Evolutionary conservation across 202 grass and related monocot genomes (phyloP).

Genomic region (Dendrocalamus latiflorus): DNA sequence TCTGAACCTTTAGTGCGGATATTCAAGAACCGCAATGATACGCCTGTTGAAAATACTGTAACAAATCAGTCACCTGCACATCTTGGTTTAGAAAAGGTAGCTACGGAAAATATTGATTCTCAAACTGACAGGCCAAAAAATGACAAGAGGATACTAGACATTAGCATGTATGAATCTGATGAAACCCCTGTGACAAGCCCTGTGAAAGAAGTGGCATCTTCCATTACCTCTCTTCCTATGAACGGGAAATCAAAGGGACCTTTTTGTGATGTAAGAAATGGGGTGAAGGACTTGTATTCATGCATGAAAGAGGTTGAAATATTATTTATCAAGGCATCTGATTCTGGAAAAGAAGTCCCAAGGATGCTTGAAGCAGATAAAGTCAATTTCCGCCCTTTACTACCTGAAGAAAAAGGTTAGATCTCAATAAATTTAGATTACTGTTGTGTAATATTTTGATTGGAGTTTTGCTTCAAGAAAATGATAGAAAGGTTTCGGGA

Average conservation of each 20-base stretch:
- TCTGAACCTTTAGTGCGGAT: constrained; percentile 69
- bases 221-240: too few relatives aligned
- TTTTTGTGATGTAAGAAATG: too few relatives aligned
- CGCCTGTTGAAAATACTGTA: constrained; percentile 36
- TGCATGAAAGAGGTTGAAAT: too few relatives aligned
- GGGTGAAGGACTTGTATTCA: too few relatives aligned
- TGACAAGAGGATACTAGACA: constrained; percentile 37
- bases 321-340: constrained; percentile 85
- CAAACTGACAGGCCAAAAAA: constrained; percentile 24
- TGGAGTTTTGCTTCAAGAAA: constrained; percentile 13
- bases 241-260: too few relatives aligned
- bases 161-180: too few relatives aligned
- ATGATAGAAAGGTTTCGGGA: constrained; percentile 14
- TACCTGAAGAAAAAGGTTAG: constrained; percentile 51
- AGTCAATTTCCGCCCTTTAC: constrained; percentile 73
- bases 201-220: too few relatives aligned
- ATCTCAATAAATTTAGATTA: constrained; percentile 26
- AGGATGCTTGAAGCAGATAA: constrained; percentile 97
- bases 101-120: background rate
- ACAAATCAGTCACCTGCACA: constrained; percentile 31
- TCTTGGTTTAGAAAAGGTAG: constrained; percentile 35
- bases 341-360: too few relatives aligned
- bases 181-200: too few relatives aligned
- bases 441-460: constrained; percentile 13
- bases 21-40: constrained; percentile 73